A percentile compares a stretch with the other conserved stretches of the same genome.
Evolutionary conservation across 2,329 filamentous ascomycete species (phyloP).

Genomic region (Colletotrichum tropicicola): DNA sequence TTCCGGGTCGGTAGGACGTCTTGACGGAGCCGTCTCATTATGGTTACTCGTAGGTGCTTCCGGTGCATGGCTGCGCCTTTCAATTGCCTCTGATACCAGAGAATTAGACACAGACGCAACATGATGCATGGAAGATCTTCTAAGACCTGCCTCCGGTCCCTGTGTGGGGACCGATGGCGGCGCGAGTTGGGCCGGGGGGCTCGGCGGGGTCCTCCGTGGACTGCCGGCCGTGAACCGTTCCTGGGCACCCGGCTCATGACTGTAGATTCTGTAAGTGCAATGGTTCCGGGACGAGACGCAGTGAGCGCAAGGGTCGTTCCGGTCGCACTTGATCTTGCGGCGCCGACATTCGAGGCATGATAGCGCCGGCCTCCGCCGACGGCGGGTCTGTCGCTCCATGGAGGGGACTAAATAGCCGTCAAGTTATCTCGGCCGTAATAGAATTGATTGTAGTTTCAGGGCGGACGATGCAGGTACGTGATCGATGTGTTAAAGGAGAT

Average conservation of each 20-base stretch:
- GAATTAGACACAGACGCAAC: too few species aligned
- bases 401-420: not conserved
- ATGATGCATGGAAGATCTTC: too few species aligned
- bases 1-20: too few species aligned
- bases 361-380: conserved; percentile 44
- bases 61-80: not conserved
- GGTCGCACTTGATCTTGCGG: conserved; percentile 55
- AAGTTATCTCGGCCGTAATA: not conserved
- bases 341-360: conserved; percentile 54
- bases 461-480: not conserved
- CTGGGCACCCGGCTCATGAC: not conserved
- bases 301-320: conserved; percentile 48
- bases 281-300: conserved; percentile 42
- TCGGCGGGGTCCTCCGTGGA: not conserved
- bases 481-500: not conserved
- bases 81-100: too few species aligned
- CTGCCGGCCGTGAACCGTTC: not conserved
- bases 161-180: not conserved
- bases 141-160: too few species aligned
- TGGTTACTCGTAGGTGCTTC: too few species aligned
- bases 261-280: conserved; percentile 40
- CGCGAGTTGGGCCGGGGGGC: not conserved
- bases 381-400: conserved; percentile 31
- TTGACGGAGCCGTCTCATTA: too few species aligned
- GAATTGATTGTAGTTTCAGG: not conserved